Evolutionary conservation across 148 eudicot species (phyloP).

Genomic region (Camellia granthamiana): DNA sequence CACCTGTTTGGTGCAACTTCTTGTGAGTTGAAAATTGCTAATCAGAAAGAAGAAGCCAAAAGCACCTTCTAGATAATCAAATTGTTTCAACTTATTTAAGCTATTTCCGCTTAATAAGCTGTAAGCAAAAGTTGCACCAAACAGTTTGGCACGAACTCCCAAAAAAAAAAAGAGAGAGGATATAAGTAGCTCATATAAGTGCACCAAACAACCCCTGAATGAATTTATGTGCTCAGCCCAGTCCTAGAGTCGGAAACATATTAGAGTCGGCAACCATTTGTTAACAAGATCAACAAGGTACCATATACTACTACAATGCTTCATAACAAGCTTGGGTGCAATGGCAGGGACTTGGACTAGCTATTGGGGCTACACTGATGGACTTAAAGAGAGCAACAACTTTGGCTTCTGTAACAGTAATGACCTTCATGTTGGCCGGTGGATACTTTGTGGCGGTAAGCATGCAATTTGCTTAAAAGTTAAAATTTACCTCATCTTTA

Average conservation of each 20-base stretch:
- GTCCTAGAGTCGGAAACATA: background rate
- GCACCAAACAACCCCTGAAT: too few species aligned
- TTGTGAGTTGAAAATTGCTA: too few species aligned
- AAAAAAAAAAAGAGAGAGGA: too few species aligned
- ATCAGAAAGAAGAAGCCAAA: too few species aligned
- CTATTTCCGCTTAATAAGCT: too few species aligned
- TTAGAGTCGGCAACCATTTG: background rate
- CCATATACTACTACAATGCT: background rate
- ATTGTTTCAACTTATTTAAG: too few species aligned
- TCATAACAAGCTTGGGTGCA: background rate
- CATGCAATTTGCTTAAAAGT: background rate
- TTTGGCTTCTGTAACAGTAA: constrained; percentile 74
- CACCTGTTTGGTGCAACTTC: background rate
- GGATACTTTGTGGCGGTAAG: constrained; percentile 68
- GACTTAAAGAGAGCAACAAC: constrained; percentile 83
- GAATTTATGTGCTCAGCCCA: too few species aligned
- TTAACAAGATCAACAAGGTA: background rate
- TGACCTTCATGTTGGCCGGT: constrained; percentile 96
- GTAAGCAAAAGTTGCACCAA: too few species aligned
- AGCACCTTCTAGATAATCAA: too few species aligned
- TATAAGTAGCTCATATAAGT: too few species aligned
- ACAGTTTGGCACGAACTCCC: too few species aligned
- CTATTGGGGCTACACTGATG: constrained; percentile 74
- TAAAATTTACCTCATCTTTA: background rate
- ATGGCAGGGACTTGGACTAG: constrained; percentile 76